phyloP scores from a whole-genome alignment of 306 rosid genomes.

The Gillenia trifoliata region DNA sequence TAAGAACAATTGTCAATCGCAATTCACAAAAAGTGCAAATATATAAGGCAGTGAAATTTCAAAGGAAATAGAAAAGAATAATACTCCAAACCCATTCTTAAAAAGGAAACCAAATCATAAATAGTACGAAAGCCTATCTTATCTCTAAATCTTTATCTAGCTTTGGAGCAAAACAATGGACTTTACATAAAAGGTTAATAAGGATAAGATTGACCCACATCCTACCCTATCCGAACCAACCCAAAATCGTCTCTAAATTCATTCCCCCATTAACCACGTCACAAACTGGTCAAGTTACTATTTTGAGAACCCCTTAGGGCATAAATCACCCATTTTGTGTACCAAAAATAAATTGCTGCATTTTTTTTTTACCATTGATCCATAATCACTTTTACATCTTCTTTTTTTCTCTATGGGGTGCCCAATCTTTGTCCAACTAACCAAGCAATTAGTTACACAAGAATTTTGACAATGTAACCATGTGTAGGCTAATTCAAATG shows the following conservation, averaged over 20 bases:
- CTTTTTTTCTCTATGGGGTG: background rate
- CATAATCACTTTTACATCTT: background rate
- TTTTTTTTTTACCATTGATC: background rate
- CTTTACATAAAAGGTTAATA: conserved; percentile 6
- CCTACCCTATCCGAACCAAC: conserved; percentile 2
- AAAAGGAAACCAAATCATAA: conserved; percentile 3
- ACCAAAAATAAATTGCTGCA: background rate
- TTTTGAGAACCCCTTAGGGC: background rate
- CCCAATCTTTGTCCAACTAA: background rate
- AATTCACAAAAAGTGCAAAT: background rate
- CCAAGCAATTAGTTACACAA: no score
- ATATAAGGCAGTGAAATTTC: background rate
- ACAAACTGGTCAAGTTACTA: background rate
- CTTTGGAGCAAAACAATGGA: conserved; percentile 3
- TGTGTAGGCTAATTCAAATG: no score
- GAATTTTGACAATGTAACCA: no score
- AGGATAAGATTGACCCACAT: conserved; percentile 32
- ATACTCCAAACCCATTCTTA: background rate
- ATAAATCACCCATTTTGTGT: background rate
- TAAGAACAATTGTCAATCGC: background rate
- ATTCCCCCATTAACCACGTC: background rate
- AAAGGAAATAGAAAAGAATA: conserved; percentile 4
- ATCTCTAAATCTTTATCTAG: conserved; percentile 23
- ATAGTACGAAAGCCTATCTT: background rate
- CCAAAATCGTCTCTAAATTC: background rate